phyloP scores from a whole-genome alignment of 305 asterid genomes.

The Fraxinus albicans region DNA sequence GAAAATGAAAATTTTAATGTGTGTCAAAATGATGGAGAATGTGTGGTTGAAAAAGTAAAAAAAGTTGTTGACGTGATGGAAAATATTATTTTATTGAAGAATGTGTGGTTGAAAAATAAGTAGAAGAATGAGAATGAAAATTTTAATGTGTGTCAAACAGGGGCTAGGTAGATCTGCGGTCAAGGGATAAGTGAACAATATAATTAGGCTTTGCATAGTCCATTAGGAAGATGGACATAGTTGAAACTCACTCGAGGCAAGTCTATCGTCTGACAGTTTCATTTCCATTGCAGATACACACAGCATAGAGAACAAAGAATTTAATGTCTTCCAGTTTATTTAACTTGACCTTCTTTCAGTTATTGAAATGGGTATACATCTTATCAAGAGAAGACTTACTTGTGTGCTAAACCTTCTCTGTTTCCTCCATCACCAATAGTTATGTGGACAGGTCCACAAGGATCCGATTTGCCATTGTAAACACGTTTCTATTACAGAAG shows the following conservation, averaged over 20 bases:
- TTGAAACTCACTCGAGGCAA: neutral
- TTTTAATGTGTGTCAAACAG: too few species aligned
- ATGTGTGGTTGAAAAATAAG: too few species aligned
- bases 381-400: conserved; percentile 28
- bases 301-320: neutral
- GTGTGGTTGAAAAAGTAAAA: too few species aligned
- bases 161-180: neutral
- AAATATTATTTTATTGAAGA: too few species aligned
- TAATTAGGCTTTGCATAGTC: neutral
- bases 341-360: neutral
- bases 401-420: conserved; percentile 47
- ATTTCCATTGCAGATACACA: neutral
- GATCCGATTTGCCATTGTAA: conserved; percentile 35
- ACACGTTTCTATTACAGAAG: conserved; percentile 38
- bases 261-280: neutral
- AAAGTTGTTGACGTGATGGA: too few species aligned
- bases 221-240: neutral
- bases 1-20: too few species aligned
- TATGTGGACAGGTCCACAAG: conserved; percentile 51
- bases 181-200: neutral
- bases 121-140: too few species aligned
- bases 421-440: conserved; percentile 64
- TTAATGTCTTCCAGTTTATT: neutral
- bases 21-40: too few species aligned
- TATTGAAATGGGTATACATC: neutral